These are phyloP conservation scores for Arthrobotrys sphaeroides DNA, from an alignment of 2,329 filamentous ascomycete genomes.

Conservation along the genomic window DNA sequence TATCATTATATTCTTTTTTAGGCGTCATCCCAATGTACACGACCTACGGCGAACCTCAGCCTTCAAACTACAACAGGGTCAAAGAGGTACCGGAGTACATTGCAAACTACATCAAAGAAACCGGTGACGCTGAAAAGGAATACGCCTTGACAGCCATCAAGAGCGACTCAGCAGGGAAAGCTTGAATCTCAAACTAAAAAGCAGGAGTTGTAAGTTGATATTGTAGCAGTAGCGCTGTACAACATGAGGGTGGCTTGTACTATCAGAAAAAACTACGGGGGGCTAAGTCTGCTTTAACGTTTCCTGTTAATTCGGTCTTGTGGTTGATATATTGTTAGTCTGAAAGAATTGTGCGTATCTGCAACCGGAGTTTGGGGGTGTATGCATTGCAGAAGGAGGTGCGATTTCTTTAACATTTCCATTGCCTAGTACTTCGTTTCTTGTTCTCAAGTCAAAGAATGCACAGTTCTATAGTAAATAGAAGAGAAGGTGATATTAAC, in stretches of 20 bases:
- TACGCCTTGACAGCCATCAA: conserved; percentile 60
- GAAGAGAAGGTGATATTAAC: not conserved
- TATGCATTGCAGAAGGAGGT: not conserved
- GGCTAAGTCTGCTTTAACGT: not conserved
- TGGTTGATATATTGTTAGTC: not conserved
- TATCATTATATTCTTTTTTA: not conserved
- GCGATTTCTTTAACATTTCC: too few relatives aligned
- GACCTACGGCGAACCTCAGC: conserved; percentile 71
- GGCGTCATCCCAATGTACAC: conserved; percentile 72
- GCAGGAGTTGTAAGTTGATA: not conserved
- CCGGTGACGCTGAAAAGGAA: conserved; percentile 63
- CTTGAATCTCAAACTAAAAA: not conserved
- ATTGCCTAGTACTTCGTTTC: not conserved
- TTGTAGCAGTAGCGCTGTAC: not conserved
- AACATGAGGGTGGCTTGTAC: conserved; percentile 2
- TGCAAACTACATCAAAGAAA: conserved; percentile 65
- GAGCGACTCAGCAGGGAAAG: conserved; percentile 14
- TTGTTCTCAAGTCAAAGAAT: not conserved
- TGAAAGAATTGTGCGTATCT: not conserved
- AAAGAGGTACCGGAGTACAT: conserved; percentile 72
- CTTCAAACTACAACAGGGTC: conserved; percentile 70
- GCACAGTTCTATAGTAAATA: too few relatives aligned
- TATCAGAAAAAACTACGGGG: not conserved
- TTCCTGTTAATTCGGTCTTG: not conserved
- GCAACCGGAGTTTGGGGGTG: not conserved